Conservation (phyloP, 441 rosid genomes). For the Euphorbia neoarborescens region DNA sequence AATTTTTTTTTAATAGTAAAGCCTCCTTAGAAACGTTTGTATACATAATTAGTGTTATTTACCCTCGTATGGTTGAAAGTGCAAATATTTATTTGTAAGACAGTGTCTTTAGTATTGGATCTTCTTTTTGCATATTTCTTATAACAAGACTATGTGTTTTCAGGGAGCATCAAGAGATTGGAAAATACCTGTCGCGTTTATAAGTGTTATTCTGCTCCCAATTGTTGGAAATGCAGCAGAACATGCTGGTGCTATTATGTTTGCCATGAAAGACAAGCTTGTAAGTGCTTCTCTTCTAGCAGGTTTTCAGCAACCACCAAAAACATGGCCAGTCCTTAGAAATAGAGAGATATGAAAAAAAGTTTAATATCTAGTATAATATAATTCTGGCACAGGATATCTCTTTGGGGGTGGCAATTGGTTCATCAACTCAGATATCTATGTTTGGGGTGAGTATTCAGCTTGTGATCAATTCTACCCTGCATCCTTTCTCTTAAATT, state of each 20-base stretch:
- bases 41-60: not conserved
- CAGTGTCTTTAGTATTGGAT: not conserved
- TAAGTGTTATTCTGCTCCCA: constrained; percentile 75
- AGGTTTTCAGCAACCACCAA: not conserved
- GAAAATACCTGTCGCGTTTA: constrained; percentile 71
- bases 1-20: not conserved
- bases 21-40: not conserved
- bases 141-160: constrained; percentile 3
- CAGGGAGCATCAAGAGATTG: constrained; percentile 74
- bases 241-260: constrained; percentile 87
- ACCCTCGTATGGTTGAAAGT: not conserved
- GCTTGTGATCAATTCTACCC: not conserved
- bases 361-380: not conserved
- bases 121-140: constrained; percentile 6
- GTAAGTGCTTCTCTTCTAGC: constrained; percentile 36
- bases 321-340: not conserved
- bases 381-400: constrained; percentile 50
- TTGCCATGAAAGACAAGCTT: constrained; percentile 93
- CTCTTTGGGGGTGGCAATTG: constrained; percentile 88
- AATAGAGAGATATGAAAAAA: not conserved
- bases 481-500: not conserved
- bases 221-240: constrained; percentile 95
- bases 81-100: not conserved
- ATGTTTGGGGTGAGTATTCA: constrained; percentile 66
- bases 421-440: constrained; percentile 86